These are phyloP conservation scores for Coemansia sp. DNA, from an alignment of 192 early-diverging fungal genomes.

Conservation along the genomic window DNA sequence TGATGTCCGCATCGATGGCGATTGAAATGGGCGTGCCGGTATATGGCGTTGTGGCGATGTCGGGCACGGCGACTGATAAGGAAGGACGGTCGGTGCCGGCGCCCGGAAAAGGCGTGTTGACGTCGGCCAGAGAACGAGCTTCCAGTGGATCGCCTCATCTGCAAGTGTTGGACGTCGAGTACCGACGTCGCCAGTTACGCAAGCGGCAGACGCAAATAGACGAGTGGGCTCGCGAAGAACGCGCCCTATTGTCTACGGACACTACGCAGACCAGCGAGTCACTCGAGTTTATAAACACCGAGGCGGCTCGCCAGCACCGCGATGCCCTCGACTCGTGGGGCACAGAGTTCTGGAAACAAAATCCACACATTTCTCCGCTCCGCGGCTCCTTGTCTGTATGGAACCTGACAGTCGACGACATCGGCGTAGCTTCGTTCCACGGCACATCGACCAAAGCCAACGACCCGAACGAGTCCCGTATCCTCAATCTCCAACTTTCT, in stretches of 20 bases:
- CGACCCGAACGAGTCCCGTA: slow-evolving; percentile 94
- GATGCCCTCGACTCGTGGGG: slow-evolving; percentile 79
- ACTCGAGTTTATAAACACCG: slow-evolving; percentile 59
- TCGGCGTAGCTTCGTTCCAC: slow-evolving; percentile 93
- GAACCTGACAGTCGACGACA: slow-evolving; percentile 90
- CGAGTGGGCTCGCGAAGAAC: slow-evolving; percentile 15
- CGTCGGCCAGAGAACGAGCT: slow-evolving; percentile 66
- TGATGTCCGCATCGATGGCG: slow-evolving; percentile 85
- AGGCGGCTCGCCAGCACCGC: slow-evolving; percentile 66
- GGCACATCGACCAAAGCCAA: slow-evolving; percentile 96
- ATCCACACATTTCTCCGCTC: slow-evolving; percentile 79
- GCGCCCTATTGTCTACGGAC: not conserved
- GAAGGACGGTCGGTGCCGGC: slow-evolving; percentile 95
- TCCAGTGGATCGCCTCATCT: not conserved
- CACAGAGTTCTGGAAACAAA: slow-evolving; percentile 79
- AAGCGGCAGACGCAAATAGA: slow-evolving; percentile 20
- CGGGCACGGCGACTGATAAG: slow-evolving; percentile 93
- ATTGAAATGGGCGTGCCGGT: slow-evolving; percentile 90
- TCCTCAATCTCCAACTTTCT: slow-evolving; percentile 80
- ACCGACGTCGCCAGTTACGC: slow-evolving; percentile 78
- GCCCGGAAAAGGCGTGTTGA: slow-evolving; percentile 91
- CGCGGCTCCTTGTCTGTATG: slow-evolving; percentile 85
- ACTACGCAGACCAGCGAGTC: not conserved
- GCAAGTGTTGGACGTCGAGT: slow-evolving; percentile 71
- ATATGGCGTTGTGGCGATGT: slow-evolving; percentile 82